Percentiles rank a stretch among this genome's conserved stretches.
phyloP scores from a whole-genome alignment of 2,329 filamentous ascomycete genomes.

The Claviceps sp. region DNA sequence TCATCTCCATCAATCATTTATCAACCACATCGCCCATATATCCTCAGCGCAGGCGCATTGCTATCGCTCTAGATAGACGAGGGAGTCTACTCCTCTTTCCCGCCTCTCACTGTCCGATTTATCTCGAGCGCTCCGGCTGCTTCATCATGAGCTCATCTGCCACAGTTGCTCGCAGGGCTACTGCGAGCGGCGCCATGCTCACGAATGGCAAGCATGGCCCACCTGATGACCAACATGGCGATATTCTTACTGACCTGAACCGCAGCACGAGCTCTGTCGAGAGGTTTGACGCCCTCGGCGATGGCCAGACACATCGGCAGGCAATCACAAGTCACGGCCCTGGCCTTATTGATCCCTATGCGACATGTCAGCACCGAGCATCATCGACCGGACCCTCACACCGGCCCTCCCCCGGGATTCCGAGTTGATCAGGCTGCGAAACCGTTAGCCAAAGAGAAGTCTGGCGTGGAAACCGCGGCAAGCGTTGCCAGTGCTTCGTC shows the following conservation, averaged over 20 bases:
- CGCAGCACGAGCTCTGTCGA: slow-evolving; percentile 33
- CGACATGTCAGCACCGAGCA: slow-evolving; percentile 47
- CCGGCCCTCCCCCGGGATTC: slow-evolving; percentile 75
- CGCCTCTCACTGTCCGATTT: background rate
- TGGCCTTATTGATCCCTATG: slow-evolving; percentile 43
- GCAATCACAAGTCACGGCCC: slow-evolving; percentile 33
- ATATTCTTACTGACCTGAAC: slow-evolving; percentile 2
- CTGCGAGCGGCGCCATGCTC: slow-evolving; percentile 38
- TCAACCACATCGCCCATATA: background rate
- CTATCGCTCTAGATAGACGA: background rate
- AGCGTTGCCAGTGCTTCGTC: slow-evolving; percentile 15
- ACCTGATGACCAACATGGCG: background rate
- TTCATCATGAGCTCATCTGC: slow-evolving; percentile 42
- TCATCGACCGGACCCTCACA: slow-evolving; percentile 36
- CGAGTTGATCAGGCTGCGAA: slow-evolving; percentile 84
- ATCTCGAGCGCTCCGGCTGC: background rate
- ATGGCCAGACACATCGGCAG: slow-evolving; percentile 33
- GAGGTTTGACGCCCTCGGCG: slow-evolving; percentile 31
- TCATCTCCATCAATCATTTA: background rate
- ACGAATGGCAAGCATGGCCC: slow-evolving; percentile 28
- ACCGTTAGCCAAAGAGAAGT: slow-evolving; percentile 49
- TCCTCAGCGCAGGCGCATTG: slow-evolving; percentile 3
- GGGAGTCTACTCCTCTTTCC: background rate
- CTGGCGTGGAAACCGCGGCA: slow-evolving; percentile 18
- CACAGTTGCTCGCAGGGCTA: slow-evolving; percentile 40